Evolutionary conservation across 352 stramenopile genomes (phyloP), one percentile per base, ranked within the genome.

Genomic region (Vaucheria bursata): DNA sequence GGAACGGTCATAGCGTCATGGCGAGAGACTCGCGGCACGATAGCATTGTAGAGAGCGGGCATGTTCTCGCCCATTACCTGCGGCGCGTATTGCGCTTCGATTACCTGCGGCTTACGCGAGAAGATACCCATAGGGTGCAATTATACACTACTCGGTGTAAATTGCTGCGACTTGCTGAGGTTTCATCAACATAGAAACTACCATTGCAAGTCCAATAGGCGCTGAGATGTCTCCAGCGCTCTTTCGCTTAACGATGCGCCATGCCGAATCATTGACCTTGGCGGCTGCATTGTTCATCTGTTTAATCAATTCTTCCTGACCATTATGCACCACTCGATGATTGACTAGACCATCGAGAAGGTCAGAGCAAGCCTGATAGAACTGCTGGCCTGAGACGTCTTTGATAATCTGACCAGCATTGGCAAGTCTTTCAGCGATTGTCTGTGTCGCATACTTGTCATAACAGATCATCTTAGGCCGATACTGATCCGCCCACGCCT

Each of bases 71-170:
- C 45, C 45, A 59, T 59, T 18, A 59, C 25, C 45, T 59, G 45
- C 45, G 45, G 45, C 12, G 45, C 45, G 18, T 18, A 18, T 59
- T 59, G 45, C 18, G 45, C 45, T 25, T 59, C 45, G 25, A 59
- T 59, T 59, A 59, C 45, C 45, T 59, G 45, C 45, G 45, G 45
- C 45, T 59, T 59, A 59, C 45, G 45, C 45, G 45, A 59, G 45
- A 59, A 59, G 45, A 59, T 59, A 59, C 45, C 45, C 45, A 59
- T 59, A 25, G 25, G 45, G 45, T 18, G 18, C 25, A 59, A 59
- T 59, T 59, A 59, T 59, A 59, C 45, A 59, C 45, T 59, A 59
- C 45, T 59, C 45, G 12, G 45, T 18, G 45, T 59, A 59, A 59
- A 59, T 59, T 25, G 25, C 25, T 59, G 45, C 45, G 45, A 18